Evolutionary conservation across 495 filamentous ascomycete genomes (phyloP).

Genomic region (Penicillium coprophilum): DNA sequence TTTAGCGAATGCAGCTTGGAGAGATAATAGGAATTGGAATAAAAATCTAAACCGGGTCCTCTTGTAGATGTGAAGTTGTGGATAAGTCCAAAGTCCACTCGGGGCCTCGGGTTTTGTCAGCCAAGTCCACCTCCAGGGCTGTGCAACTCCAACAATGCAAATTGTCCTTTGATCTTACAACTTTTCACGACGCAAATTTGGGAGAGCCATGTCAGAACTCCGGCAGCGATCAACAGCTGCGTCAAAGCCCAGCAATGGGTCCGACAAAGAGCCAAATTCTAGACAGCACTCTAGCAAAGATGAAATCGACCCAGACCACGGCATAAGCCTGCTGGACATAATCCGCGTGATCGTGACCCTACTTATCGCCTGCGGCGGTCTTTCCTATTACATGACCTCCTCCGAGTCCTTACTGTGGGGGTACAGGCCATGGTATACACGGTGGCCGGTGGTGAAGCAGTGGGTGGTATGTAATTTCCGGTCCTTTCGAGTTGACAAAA

Average conservation of each 20-base stretch:
- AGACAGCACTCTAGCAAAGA: slow-evolving; percentile 17
- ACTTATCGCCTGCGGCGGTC: slow-evolving; percentile 62
- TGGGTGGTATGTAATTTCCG: slow-evolving; percentile 53
- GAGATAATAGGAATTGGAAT: neutral
- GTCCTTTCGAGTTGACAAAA: neutral
- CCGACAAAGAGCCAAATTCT: slow-evolving; percentile 15
- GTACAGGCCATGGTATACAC: slow-evolving; percentile 68
- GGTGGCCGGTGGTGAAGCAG: slow-evolving; percentile 58
- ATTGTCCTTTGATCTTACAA: neutral
- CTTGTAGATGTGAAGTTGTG: neutral
- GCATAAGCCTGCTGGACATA: slow-evolving; percentile 66
- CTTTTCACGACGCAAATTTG: neutral
- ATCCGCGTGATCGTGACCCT: slow-evolving; percentile 71
- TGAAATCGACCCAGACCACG: slow-evolving; percentile 15
- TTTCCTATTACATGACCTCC: slow-evolving; percentile 78
- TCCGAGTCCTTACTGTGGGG: slow-evolving; percentile 67
- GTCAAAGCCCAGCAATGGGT: slow-evolving; percentile 12
- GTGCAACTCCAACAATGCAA: neutral
- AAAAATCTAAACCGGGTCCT: neutral
- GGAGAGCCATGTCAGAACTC: slow-evolving; percentile 39
- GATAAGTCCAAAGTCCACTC: neutral
- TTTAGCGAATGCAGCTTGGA: neutral
- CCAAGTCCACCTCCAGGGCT: slow-evolving; percentile 1
- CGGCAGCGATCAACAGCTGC: slow-evolving; percentile 34
- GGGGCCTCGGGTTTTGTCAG: slow-evolving; percentile 3